Evolutionary conservation across 352 stramenopile genomes (phyloP).

Genomic region (Globisporangium nagaii): DNA sequence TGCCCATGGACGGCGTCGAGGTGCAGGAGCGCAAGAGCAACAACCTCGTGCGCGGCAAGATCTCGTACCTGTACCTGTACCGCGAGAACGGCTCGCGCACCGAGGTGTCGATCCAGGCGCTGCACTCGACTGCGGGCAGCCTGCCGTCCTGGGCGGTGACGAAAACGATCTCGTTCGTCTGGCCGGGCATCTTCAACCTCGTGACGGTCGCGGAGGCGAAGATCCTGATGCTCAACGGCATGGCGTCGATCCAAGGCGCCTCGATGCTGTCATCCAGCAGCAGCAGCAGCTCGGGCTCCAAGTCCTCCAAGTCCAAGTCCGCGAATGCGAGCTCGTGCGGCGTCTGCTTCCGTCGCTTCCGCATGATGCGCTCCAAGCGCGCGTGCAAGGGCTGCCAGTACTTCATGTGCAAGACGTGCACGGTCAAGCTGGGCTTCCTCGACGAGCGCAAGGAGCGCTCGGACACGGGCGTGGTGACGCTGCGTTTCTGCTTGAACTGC

Average conservation of each 20-base stretch:
- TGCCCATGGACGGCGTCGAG: conserved; percentile 31
- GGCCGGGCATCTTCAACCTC: conserved; percentile 27
- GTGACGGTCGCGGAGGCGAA: conserved; percentile 25
- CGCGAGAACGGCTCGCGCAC: conserved; percentile 26
- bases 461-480: conserved; percentile 14
- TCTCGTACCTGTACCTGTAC: conserved; percentile 33
- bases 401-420: conserved; percentile 29
- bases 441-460: conserved; percentile 29
- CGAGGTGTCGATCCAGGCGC: conserved; percentile 23
- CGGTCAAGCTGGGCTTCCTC: conserved; percentile 23
- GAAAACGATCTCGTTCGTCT: conserved; percentile 36
- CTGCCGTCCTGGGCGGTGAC: conserved; percentile 29
- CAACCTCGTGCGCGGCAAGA: conserved; percentile 31
- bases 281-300: conserved; percentile 3
- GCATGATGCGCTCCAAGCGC: conserved; percentile 29
- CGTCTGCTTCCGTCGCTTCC: conserved; percentile 33
- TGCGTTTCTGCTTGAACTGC: conserved; percentile 36
- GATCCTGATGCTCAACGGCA: conserved; percentile 20
- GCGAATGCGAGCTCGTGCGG: conserved; percentile 18
- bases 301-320: neutral
- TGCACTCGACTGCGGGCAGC: conserved; percentile 27
- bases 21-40: conserved; percentile 21
- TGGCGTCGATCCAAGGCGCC: conserved; percentile 9
- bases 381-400: conserved; percentile 21
- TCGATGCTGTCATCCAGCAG: conserved; percentile 1